These are phyloP conservation scores for Candida gigantensis DNA, from an alignment of 1,139 yeast species.

Conservation along the genomic window DNA sequence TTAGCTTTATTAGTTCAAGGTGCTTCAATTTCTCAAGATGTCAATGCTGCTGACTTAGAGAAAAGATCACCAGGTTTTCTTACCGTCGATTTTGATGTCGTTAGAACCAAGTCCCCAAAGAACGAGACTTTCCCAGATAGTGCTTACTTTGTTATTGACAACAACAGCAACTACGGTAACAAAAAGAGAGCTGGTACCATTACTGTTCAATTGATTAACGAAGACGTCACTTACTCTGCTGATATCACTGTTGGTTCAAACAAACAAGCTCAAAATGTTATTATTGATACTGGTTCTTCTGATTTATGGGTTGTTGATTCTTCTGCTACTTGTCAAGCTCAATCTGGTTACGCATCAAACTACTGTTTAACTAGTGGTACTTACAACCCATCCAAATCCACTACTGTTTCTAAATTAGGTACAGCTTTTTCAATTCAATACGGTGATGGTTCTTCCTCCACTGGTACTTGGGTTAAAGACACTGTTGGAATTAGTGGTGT, in stretches of 20 bases:
- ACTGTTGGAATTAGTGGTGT: constrained; percentile 14
- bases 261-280: constrained; percentile 11
- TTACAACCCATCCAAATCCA: not conserved
- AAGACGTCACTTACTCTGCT: not conserved
- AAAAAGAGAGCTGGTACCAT: not conserved
- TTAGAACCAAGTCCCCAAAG: not conserved
- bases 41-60: not conserved
- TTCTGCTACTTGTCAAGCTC: constrained; percentile 18
- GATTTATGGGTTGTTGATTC: constrained; percentile 34
- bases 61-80: constrained; percentile 6
- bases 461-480: constrained; percentile 59
- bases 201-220: constrained; percentile 1
- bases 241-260: constrained; percentile 8
- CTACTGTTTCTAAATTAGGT: constrained; percentile 8
- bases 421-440: constrained; percentile 9
- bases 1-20: constrained; percentile 8
- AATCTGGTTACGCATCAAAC: constrained; percentile 3
- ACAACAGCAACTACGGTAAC: not conserved
- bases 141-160: constrained; percentile 1
- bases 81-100: not conserved
- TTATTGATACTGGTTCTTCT: constrained; percentile 30
- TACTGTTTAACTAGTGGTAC: constrained; percentile 3
- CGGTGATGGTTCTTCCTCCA: constrained; percentile 26
- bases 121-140: not conserved
- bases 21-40: constrained; percentile 3